A percentile compares a stretch with the other conserved stretches of the same genome.
Conservation (phyloP, 2,329 filamentous ascomycete genomes). For the Leptographium radiaticola region DNA sequence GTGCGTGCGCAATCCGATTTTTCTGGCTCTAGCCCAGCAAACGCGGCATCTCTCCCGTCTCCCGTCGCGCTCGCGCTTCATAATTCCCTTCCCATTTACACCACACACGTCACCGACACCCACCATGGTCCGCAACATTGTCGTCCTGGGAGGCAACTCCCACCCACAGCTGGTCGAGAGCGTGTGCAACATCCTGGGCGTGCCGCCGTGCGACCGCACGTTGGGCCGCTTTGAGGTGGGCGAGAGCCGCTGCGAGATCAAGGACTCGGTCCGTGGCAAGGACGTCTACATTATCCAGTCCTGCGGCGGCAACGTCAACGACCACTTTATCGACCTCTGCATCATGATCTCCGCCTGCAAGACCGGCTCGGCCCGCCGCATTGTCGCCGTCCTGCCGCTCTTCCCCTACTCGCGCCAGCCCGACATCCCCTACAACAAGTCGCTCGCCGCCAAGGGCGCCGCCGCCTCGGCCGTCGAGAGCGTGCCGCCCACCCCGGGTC, state of each 20-base stretch:
- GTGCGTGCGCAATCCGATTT: not conserved
- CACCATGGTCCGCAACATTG: constrained; percentile 84
- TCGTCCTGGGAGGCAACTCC: constrained; percentile 84
- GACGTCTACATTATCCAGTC: constrained; percentile 99
- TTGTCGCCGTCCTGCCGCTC: constrained; percentile 86
- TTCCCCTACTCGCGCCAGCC: constrained; percentile 96
- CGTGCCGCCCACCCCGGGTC: constrained; percentile 72
- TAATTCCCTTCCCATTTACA: too few relatives aligned
- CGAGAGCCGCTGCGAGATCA: constrained; percentile 88
- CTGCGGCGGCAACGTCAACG: constrained; percentile 84
- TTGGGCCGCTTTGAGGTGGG: constrained; percentile 89
- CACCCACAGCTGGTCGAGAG: constrained; percentile 78
- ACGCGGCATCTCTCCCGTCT: not conserved
- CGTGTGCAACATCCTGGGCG: constrained; percentile 78
- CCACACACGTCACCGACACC: not conserved
- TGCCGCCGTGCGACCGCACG: constrained; percentile 72
- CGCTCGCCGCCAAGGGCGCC: constrained; percentile 32
- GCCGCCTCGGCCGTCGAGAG: constrained; percentile 79
- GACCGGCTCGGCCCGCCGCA: constrained; percentile 64
- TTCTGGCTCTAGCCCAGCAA: not conserved
- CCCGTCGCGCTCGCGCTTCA: not conserved
- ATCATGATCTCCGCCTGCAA: constrained; percentile 99
- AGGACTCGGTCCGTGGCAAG: constrained; percentile 92
- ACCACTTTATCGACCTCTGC: constrained; percentile 89
- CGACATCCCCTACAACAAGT: constrained; percentile 92